These are phyloP conservation scores for Magnaporthiopsis incrustans DNA, from an alignment of 2,329 filamentous ascomycete genomes.

Conservation along the genomic window DNA sequence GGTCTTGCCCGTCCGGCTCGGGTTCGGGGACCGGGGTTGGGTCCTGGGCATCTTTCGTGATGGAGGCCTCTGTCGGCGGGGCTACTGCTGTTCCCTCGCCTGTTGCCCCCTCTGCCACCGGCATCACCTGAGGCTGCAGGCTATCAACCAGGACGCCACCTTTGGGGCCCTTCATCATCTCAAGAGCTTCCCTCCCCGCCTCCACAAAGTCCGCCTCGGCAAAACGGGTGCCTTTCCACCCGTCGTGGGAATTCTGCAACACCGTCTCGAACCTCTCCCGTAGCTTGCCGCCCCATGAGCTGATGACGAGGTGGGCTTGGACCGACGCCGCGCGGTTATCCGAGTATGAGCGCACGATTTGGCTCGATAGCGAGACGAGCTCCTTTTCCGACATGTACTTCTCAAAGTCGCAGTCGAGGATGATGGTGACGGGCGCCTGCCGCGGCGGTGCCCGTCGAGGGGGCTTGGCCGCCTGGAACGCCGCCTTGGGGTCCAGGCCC, in stretches of 20 bases:
- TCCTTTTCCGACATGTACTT: slow-evolving; percentile 83
- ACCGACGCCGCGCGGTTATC: slow-evolving; percentile 68
- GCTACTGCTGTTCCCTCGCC: neutral
- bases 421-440: slow-evolving; percentile 62
- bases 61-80: neutral
- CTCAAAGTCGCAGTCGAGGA: slow-evolving; percentile 91
- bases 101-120: neutral
- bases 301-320: slow-evolving; percentile 65
- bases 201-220: slow-evolving; percentile 65
- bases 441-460: slow-evolving; percentile 16
- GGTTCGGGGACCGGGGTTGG: slow-evolving; percentile 24
- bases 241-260: slow-evolving; percentile 60
- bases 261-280: slow-evolving; percentile 73
- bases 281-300: slow-evolving; percentile 68
- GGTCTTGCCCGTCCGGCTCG: slow-evolving; percentile 23
- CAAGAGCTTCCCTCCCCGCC: slow-evolving; percentile 57
- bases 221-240: slow-evolving; percentile 75
- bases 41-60: slow-evolving; percentile 15
- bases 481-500: slow-evolving; percentile 31
- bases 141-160: slow-evolving; percentile 53
- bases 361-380: slow-evolving; percentile 69
- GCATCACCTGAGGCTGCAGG: slow-evolving; percentile 29
- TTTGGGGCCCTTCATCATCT: slow-evolving; percentile 52
- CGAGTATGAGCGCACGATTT: slow-evolving; percentile 83
- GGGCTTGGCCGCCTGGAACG: slow-evolving; percentile 25